Evolutionary conservation across 2,329 filamentous ascomycete genomes (phyloP).

Genomic region (Beauveria sp.): DNA sequence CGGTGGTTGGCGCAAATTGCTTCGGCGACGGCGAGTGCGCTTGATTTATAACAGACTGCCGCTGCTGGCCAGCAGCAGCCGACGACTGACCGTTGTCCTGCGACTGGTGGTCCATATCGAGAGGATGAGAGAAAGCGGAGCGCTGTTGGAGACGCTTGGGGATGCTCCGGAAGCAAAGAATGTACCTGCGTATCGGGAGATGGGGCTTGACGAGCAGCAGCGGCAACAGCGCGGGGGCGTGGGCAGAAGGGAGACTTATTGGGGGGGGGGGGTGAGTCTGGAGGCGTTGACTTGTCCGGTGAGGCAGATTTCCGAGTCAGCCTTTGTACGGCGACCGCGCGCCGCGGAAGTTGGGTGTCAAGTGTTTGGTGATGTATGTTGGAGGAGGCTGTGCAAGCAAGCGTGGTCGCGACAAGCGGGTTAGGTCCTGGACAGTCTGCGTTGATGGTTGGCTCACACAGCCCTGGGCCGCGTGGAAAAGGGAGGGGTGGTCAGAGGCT

Average conservation of each 20-base stretch:
- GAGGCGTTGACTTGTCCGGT: background rate
- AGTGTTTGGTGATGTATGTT: background rate
- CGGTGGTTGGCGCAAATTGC: slow-evolving; percentile 41
- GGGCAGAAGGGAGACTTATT: background rate
- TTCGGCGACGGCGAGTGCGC: slow-evolving; percentile 56
- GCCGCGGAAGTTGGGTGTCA: slow-evolving; percentile 16
- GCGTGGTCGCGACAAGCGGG: slow-evolving; percentile 24
- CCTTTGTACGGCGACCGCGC: slow-evolving; percentile 35
- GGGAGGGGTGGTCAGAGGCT: slow-evolving; percentile 16
- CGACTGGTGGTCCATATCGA: slow-evolving; percentile 8
- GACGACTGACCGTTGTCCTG: slow-evolving; percentile 46
- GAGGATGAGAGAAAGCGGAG: slow-evolving; percentile 2
- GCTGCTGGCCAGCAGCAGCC: slow-evolving; percentile 46
- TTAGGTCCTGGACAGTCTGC: background rate
- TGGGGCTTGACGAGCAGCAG: background rate
- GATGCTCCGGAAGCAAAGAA: slow-evolving; percentile 3
- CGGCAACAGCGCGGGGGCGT: background rate
- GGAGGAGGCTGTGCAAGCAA: slow-evolving; percentile 32
- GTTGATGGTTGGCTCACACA: slow-evolving; percentile 6
- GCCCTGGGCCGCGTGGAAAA: slow-evolving; percentile 19
- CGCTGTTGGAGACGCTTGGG: slow-evolving; percentile 6
- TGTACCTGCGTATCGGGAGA: slow-evolving; percentile 8
- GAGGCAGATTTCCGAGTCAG: slow-evolving; percentile 39
- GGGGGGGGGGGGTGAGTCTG: background rate
- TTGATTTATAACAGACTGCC: slow-evolving; percentile 59